Evolutionary conservation across 2,329 filamentous ascomycete genomes (phyloP).

Genomic region (Penicillium sp.): DNA sequence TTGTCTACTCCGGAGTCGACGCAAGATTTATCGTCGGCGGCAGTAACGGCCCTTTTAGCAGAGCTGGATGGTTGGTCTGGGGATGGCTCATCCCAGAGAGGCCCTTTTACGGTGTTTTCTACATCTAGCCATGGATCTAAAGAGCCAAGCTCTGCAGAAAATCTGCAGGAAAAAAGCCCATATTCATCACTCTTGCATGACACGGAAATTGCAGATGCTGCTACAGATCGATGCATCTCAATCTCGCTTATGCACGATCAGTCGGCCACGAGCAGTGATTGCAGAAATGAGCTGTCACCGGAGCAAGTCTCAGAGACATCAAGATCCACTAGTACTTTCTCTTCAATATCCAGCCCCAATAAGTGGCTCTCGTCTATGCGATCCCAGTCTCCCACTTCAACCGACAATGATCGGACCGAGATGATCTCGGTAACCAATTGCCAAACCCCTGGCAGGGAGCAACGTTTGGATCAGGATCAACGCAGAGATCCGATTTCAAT

Average conservation of each 20-base stretch:
- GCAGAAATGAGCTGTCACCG: neutral
- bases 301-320: neutral
- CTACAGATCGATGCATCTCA: neutral
- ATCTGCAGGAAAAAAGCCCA: neutral
- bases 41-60: conserved; percentile 23
- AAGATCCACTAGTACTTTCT: neutral
- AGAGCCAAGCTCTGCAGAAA: neutral
- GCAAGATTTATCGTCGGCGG: conserved; percentile 20
- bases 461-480: no score
- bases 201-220: neutral
- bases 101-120: conserved; percentile 32
- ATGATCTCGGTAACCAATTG: neutral
- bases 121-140: conserved; percentile 1
- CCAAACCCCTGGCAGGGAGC: neutral
- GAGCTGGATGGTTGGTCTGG: conserved; percentile 25
- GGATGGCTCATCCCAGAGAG: conserved; percentile 20
- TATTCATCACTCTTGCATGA: neutral
- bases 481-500: neutral
- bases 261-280: neutral
- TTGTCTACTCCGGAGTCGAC: conserved; percentile 8
- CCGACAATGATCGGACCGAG: neutral
- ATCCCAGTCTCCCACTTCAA: neutral
- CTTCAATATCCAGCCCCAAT: neutral
- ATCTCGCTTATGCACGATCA: neutral
- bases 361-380: neutral